These are phyloP conservation scores for Spatholobus suberectus DNA, from an alignment of 306 rosid species.

Conservation along the genomic window DNA sequence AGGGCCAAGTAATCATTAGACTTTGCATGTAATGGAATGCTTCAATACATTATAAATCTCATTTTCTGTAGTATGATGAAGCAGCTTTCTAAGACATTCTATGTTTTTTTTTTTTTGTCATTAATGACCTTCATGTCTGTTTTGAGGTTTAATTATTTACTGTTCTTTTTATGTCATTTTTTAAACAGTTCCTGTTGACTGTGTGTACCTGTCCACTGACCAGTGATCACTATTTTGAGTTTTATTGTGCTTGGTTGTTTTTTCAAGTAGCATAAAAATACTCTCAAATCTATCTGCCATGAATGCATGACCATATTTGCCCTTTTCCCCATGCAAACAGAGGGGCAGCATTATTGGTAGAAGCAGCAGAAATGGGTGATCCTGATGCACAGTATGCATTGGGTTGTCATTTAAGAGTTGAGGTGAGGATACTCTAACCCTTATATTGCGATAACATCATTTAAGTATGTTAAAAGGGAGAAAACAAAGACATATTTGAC, in stretches of 20 bases:
- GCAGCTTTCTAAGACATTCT: neutral
- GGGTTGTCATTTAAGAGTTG: constrained; percentile 83
- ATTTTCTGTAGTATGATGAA: constrained; percentile 7
- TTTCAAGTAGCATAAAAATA: neutral
- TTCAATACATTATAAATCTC: constrained; percentile 10
- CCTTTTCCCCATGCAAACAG: constrained; percentile 49
- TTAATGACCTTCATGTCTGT: neutral
- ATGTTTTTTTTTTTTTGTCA: neutral
- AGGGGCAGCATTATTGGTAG: constrained; percentile 87
- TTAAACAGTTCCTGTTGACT: neutral
- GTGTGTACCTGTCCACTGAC: neutral
- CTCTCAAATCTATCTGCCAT: neutral
- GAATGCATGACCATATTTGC: neutral
- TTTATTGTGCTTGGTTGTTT: neutral
- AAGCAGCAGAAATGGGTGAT: constrained; percentile 96
- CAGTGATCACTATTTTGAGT: neutral
- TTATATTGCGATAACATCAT: neutral
- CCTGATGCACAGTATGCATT: constrained; percentile 87
- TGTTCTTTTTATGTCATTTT: neutral
- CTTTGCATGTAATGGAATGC: neutral
- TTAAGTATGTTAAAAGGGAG: too few relatives aligned
- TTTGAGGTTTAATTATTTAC: neutral
- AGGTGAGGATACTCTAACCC: constrained; percentile 56
- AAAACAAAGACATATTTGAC: too few relatives aligned
- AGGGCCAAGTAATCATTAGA: neutral